These are phyloP conservation scores for Penicillium brasilianum DNA, from an alignment of 2,329 filamentous ascomycete species.

Conservation along the genomic window DNA sequence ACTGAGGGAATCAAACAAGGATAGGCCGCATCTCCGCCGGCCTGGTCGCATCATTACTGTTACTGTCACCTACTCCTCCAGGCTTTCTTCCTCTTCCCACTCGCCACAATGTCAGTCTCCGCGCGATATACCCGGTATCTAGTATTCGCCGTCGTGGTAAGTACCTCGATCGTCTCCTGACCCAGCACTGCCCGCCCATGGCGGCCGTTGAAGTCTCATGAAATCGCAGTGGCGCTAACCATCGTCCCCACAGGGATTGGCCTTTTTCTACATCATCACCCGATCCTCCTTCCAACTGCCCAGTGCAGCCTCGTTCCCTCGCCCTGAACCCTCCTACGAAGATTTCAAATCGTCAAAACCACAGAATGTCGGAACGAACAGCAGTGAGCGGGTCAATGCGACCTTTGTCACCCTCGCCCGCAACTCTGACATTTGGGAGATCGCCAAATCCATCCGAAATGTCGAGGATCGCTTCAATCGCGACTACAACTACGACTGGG, in stretches of 20 bases:
- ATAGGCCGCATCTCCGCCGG: constrained; percentile 6
- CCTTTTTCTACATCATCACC: constrained; percentile 83
- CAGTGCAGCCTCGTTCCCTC: constrained; percentile 26
- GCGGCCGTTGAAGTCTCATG: background rate
- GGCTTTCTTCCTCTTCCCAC: constrained; percentile 10
- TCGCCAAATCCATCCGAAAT: constrained; percentile 91
- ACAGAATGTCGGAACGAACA: constrained; percentile 57
- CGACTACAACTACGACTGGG: constrained; percentile 98
- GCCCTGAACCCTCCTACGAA: constrained; percentile 27
- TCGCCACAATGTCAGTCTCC: constrained; percentile 27
- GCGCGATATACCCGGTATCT: constrained; percentile 64
- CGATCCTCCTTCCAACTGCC: constrained; percentile 57
- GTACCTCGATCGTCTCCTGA: constrained; percentile 40
- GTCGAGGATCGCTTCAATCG: constrained; percentile 98
- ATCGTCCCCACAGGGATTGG: constrained; percentile 57
- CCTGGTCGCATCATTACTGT: constrained; percentile 17
- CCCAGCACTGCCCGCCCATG: background rate
- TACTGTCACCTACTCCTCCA: constrained; percentile 14
- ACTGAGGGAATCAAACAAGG: constrained; percentile 16
- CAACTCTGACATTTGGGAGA: constrained; percentile 95
- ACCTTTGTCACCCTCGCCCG: constrained; percentile 96
- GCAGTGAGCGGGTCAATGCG: constrained; percentile 81
- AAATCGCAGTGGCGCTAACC: constrained; percentile 8
- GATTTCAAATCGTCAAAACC: constrained; percentile 25
- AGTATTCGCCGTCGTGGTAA: constrained; percentile 81